Percentiles rank a stretch among this genome's conserved stretches.
Evolutionary conservation across 176 grass and related monocot genomes (phyloP).

Genomic region (Saccharum spontaneum): DNA sequence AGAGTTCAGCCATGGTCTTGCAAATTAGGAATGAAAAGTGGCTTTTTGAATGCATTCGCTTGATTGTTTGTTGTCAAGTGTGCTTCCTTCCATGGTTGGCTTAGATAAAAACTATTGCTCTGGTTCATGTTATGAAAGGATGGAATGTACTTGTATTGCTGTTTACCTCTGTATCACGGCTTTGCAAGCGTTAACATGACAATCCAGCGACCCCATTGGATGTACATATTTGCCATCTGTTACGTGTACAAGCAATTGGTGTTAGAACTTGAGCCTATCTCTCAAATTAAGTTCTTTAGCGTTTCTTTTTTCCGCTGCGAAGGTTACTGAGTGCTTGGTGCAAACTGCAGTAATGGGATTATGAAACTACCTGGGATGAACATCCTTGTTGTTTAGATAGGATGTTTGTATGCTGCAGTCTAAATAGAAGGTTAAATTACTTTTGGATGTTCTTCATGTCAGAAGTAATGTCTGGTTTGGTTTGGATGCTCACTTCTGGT

Average conservation of each 20-base stretch:
- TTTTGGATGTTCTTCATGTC: background rate
- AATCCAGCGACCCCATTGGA: background rate
- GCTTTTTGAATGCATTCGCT: background rate
- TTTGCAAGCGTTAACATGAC: background rate
- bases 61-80: background rate
- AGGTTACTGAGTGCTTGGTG: background rate
- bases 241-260: background rate
- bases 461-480: background rate
- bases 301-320: background rate
- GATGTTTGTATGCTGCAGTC: background rate
- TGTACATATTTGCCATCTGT: background rate
- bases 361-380: background rate
- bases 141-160: background rate
- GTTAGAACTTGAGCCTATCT: background rate
- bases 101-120: background rate
- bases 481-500: background rate
- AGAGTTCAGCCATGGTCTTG: background rate
- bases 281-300: background rate
- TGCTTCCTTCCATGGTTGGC: background rate
- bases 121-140: background rate
- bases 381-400: background rate
- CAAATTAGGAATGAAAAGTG: background rate
- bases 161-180: background rate
- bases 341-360: background rate
- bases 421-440: background rate